These are phyloP conservation scores for Penicillium verrucosum DNA, from an alignment of 2,329 filamentous ascomycete genomes.

Conservation along the genomic window DNA sequence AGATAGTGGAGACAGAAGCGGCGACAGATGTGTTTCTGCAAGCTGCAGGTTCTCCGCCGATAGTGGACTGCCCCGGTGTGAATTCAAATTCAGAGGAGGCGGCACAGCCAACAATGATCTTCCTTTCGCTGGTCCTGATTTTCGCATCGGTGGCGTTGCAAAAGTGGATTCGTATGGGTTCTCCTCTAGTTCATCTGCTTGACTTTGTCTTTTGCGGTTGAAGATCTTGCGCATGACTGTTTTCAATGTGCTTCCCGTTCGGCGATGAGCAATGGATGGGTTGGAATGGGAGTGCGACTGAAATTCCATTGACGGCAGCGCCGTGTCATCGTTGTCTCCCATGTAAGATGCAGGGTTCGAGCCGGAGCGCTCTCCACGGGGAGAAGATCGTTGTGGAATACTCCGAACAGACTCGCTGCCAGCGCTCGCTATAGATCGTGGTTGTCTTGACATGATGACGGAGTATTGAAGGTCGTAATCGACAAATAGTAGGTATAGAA, in stretches of 20 bases:
- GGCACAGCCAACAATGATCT: slow-evolving; percentile 24
- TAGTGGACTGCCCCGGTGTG: slow-evolving; percentile 23
- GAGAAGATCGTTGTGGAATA: slow-evolving; percentile 7
- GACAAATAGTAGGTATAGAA: not conserved
- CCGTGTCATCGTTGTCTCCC: slow-evolving; percentile 28
- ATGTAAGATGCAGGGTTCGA: slow-evolving; percentile 15
- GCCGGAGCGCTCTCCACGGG: slow-evolving; percentile 16
- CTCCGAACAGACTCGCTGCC: slow-evolving; percentile 19
- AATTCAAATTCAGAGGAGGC: slow-evolving; percentile 26
- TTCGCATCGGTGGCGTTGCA: slow-evolving; percentile 7
- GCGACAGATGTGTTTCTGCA: slow-evolving; percentile 16
- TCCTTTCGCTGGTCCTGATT: slow-evolving; percentile 15
- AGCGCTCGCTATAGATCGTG: slow-evolving; percentile 19
- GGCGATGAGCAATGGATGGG: slow-evolving; percentile 32
- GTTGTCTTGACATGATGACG: slow-evolving; percentile 15
- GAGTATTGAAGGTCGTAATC: not conserved
- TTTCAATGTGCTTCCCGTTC: slow-evolving; percentile 42
- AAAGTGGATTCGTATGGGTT: slow-evolving; percentile 20
- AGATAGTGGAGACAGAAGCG: slow-evolving; percentile 10
- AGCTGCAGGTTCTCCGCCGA: slow-evolving; percentile 21
- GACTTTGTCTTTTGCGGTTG: slow-evolving; percentile 38
- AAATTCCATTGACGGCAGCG: slow-evolving; percentile 31
- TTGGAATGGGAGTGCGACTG: slow-evolving; percentile 15
- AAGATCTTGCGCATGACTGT: slow-evolving; percentile 47
- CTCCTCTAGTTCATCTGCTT: slow-evolving; percentile 31